Base-by-base conservation (phyloP, 257 asterid genomes). In the Henckelia pumila region DNA sequence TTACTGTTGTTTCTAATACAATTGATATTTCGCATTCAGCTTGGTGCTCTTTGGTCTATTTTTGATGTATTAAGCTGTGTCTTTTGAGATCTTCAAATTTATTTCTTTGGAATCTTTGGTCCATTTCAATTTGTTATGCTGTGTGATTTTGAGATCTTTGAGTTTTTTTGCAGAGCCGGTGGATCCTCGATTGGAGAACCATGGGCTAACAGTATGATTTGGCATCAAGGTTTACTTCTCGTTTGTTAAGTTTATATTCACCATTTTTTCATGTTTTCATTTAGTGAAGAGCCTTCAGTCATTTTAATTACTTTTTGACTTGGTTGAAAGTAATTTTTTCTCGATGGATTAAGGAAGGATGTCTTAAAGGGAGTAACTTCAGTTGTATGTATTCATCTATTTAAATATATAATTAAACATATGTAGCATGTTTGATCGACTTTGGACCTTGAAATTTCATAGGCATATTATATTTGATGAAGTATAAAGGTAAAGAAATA, bases 281-380 rank as follows among this genome's bases (percentile, higher is more conserved):
- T 17, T 29, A 26, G 24, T 67, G 25, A 59, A 25, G 61, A 61
- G 29, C 56, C 20, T 61, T 25, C 67, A 60, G 23, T 67, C 40
- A 58, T 70, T 74, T 66, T 67, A 26, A 40, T 79, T 73, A 59
- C 56, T 19, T 29, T 64, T 63, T 75, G 56, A 66, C 25, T 57
- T 78, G 64, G 71, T 70, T 71, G 73, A 73, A 92, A 96, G 98
- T 75, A 81, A 92, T 80, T 93, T 92, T 35, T 86, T 89, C 62
- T 82, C 88, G 14, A 71, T 83, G 14, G 89, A 89, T 60, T 89
- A 19, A 88, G 89, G 97, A 89, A 89, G 87, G 95, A 89, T 77
- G 95, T 83, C 19, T 83, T 92, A 78, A 83, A 89, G 75, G 98
- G 97, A 82, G 97, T 89, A 59, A 89, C 96, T 60, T 88, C 98